Evolutionary conservation across 306 rosid genomes (phyloP).

Genomic region (Malus sylvestris): DNA sequence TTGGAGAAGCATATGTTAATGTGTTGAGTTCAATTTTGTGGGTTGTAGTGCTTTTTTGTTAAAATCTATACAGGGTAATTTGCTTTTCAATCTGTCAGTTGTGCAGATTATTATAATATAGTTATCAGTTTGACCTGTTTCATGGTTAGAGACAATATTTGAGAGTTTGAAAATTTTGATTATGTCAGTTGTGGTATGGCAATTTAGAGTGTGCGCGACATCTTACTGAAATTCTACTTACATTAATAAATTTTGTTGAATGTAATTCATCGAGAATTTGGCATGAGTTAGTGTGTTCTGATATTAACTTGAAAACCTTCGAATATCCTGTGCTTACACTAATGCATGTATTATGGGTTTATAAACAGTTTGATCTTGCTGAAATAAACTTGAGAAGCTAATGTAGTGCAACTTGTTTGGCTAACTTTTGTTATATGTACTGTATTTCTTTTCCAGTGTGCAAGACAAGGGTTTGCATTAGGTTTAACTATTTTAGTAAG

Average conservation of each 20-base stretch:
- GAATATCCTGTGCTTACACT: neutral
- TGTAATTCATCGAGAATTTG: neutral
- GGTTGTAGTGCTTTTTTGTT: too few species aligned
- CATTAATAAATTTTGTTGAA: neutral
- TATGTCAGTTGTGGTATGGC: neutral
- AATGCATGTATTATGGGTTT: neutral
- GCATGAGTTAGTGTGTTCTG: neutral
- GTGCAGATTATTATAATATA: too few species aligned
- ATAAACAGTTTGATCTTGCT: neutral
- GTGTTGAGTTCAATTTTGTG: too few species aligned
- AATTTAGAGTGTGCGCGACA: neutral
- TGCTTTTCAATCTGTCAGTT: too few species aligned
- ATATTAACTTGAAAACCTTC: neutral
- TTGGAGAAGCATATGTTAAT: too few species aligned
- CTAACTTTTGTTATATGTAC: neutral
- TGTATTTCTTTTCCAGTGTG: constrained; percentile 65
- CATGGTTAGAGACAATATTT: neutral
- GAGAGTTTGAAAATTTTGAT: neutral
- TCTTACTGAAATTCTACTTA: neutral
- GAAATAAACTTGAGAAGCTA: neutral
- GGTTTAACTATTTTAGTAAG: constrained; percentile 56
- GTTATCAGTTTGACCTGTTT: too few species aligned
- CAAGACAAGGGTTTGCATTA: constrained; percentile 86
- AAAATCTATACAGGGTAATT: too few species aligned
- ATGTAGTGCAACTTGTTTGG: neutral